Evolutionary conservation across 2,329 filamentous ascomycete genomes (phyloP), one percentile per base, ranked within the genome.

Genomic region (Diaporthe citriasiana): DNA sequence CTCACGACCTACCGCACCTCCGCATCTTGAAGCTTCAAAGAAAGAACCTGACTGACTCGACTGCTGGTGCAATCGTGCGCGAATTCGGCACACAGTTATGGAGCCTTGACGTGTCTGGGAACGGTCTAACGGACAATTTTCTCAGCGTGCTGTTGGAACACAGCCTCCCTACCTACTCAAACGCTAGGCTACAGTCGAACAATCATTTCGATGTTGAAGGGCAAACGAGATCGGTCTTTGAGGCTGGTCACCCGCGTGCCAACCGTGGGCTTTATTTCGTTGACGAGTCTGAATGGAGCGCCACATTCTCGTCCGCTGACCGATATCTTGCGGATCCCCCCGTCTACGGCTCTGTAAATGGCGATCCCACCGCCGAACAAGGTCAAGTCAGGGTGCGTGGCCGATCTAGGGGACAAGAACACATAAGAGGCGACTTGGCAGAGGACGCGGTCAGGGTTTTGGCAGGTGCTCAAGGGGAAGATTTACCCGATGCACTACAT

Each of bases 41-140:
- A 2, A 83, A 87, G 30, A 85, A 87, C 73, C 77, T 91, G 30
- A 85, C 87, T 30, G 84, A 89, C 73, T 71, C 72, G 1, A 79
- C 82, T 2, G 80, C 83, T 3, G 72, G 80, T 0, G 55, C 79
- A 4, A 75, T 85, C 53, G 77, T 88, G 78, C 76, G 78, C 73
- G 76, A 79, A 7, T 84, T 84, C 63, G 73, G 76, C 6, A 74
- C 74, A 15, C 85, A 83, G 38, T 79, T 92, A 15, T 92, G 90
- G 89, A 90, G 89, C 76, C 78, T 92, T 6, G 89, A 92, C 75
- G 66, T 92, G 0, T 82, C 84, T 50, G 70, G 84, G 8, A 92
- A 92, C 76, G 84, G 82, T 15, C 78, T 92, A 13, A 87, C 85
- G 0, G 89, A 91, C 77, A 77, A 50, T 3, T 77, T 82, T 4